These are phyloP conservation scores for Gynandropsis gynandra DNA, from an alignment of 345 rosid genomes.

Conservation along the genomic window DNA sequence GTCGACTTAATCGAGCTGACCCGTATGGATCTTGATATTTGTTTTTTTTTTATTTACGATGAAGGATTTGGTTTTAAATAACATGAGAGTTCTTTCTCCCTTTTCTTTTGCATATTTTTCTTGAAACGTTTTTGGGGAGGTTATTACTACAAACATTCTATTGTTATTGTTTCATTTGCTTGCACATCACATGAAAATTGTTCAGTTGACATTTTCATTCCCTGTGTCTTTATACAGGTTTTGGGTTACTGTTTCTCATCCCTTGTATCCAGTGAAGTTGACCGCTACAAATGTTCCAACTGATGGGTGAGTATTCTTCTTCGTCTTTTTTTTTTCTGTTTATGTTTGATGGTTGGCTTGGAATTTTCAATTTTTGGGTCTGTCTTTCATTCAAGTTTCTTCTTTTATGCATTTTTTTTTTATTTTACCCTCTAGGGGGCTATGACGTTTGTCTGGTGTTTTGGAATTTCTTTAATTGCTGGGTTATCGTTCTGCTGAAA, in stretches of 20 bases:
- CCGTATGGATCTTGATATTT: constrained; percentile 50
- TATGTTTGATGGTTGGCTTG: too few species aligned
- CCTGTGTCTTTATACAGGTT: constrained; percentile 45
- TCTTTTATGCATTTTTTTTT: too few species aligned
- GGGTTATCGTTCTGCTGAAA: too few species aligned
- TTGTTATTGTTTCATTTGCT: not conserved
- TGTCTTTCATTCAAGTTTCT: too few species aligned
- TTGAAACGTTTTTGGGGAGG: not conserved
- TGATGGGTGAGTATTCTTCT: constrained; percentile 81
- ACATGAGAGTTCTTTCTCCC: too few species aligned
- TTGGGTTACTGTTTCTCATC: constrained; percentile 56
- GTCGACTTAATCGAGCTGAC: constrained; percentile 89
- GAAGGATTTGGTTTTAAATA: not conserved
- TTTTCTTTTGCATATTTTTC: not conserved
- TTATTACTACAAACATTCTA: not conserved
- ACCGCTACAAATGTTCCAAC: constrained; percentile 43
- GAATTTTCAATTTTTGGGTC: too few species aligned
- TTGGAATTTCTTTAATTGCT: too few species aligned
- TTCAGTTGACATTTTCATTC: too few species aligned
- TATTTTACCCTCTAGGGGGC: too few species aligned
- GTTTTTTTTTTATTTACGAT: not conserved
- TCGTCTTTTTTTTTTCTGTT: not conserved
- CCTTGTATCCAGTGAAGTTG: constrained; percentile 59
- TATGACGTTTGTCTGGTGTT: too few species aligned
- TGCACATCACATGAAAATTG: too few species aligned